These are phyloP conservation scores for Pisolithus albus DNA, from an alignment of 768 basidiomycete species.

Conservation along the genomic window DNA sequence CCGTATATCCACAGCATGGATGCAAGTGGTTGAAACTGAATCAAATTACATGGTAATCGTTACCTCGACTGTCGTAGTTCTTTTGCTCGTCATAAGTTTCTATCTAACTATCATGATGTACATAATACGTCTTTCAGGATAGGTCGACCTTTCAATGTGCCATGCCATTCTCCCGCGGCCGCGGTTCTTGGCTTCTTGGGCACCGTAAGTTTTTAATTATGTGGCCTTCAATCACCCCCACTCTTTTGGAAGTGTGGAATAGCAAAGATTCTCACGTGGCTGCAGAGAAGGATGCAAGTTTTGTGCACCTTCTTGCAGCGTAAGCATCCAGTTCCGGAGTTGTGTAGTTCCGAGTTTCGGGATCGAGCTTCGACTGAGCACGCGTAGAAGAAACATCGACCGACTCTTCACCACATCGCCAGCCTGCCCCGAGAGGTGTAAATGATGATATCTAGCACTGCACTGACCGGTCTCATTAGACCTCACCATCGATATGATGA, in stretches of 20 bases:
- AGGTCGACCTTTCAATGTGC: constrained; percentile 48
- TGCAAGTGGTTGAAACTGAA: no score
- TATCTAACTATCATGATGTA: constrained; percentile 16
- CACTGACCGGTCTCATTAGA: constrained; percentile 77
- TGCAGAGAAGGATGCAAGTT: constrained; percentile 36
- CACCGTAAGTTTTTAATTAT: constrained; percentile 10
- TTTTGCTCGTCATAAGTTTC: no score
- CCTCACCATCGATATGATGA: constrained; percentile 90
- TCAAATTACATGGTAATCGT: no score
- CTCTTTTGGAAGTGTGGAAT: constrained; percentile 2
- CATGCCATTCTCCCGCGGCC: constrained; percentile 35
- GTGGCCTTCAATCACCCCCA: constrained; percentile 2
- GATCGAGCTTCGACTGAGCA: constrained; percentile 85
- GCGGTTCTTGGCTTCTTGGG: constrained; percentile 34
- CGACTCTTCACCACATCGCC: constrained; percentile 94
- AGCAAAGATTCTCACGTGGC: constrained; percentile 5
- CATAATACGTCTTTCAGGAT: constrained; percentile 58
- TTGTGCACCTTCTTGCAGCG: constrained; percentile 50
- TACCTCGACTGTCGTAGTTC: no score
- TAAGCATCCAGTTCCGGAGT: constrained; percentile 66
- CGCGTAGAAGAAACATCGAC: constrained; percentile 99
- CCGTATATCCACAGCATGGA: no score
- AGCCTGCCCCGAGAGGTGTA: constrained; percentile 39
- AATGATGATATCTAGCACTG: constrained; percentile 22
- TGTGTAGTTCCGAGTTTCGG: constrained; percentile 51